Conservation (phyloP, 768 basidiomycete genomes). For the Amanita rimosa region DNA sequence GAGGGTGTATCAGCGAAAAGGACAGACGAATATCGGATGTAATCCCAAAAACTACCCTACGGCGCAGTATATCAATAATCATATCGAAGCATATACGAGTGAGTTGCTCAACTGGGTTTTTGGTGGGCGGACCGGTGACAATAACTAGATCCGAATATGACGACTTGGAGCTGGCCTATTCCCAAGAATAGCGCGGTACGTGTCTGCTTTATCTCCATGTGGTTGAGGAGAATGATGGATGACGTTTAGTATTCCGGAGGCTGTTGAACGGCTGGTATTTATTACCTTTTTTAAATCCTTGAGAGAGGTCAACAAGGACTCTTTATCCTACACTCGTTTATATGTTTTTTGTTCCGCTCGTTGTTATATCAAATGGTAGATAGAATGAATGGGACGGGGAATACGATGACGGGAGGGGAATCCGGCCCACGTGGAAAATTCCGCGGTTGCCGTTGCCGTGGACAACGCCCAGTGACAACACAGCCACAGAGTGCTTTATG, state of each 20-base stretch:
- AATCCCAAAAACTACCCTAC: slow-evolving; percentile 58
- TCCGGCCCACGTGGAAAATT: too few relatives aligned
- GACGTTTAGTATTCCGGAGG: not conserved
- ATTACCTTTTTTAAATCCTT: not conserved
- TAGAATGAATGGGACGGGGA: too few relatives aligned
- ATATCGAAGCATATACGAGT: slow-evolving; percentile 50
- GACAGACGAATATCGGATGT: slow-evolving; percentile 51
- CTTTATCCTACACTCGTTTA: not conserved
- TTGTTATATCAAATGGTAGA: too few relatives aligned
- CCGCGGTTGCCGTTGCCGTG: too few relatives aligned
- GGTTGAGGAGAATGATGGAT: not conserved
- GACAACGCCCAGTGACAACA: not conserved
- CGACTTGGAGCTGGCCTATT: slow-evolving; percentile 28
- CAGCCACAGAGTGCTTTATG: not conserved
- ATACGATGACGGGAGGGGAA: too few relatives aligned
- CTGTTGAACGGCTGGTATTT: not conserved
- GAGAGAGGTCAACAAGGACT: too few relatives aligned
- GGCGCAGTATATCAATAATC: slow-evolving; percentile 43
- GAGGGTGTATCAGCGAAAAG: slow-evolving; percentile 65
- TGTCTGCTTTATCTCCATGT: not conserved
- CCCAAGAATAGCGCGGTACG: slow-evolving; percentile 27
- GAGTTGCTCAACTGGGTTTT: slow-evolving; percentile 13
- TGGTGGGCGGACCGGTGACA: not conserved
- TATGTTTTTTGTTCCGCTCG: too few relatives aligned
- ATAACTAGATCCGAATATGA: slow-evolving; percentile 27